Evolutionary conservation across 2,329 filamentous ascomycete genomes (phyloP).

Genomic region (Colletotrichum endophyticum): DNA sequence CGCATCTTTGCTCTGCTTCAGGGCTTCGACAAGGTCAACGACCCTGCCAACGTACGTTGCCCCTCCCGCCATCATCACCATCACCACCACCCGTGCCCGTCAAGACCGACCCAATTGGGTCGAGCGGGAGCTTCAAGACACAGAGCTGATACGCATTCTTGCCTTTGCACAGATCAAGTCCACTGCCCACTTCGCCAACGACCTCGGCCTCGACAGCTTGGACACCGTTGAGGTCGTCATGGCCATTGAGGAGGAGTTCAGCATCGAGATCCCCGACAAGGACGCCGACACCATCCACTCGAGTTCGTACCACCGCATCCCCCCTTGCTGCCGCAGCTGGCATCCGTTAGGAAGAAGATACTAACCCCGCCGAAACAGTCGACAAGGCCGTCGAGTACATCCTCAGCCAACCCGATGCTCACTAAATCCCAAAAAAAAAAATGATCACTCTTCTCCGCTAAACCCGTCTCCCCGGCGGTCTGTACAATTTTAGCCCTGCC

Average conservation of each 20-base stretch:
- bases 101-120: not conserved
- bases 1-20: constrained; percentile 91
- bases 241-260: constrained; percentile 95
- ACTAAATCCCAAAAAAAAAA: constrained; percentile 67
- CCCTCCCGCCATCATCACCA: not conserved
- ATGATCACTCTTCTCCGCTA: not conserved
- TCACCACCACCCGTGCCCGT: not conserved
- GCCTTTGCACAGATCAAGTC: constrained; percentile 71
- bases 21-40: constrained; percentile 95
- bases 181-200: constrained; percentile 91
- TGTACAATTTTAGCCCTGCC: constrained; percentile 21
- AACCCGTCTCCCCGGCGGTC: constrained; percentile 19
- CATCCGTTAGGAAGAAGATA: not conserved
- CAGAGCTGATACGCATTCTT: not conserved
- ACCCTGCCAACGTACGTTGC: constrained; percentile 63
- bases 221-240: constrained; percentile 99
- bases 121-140: not conserved
- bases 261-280: constrained; percentile 98
- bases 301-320: constrained; percentile 62
- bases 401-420: constrained; percentile 88
- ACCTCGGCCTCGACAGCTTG: constrained; percentile 95
- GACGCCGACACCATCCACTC: constrained; percentile 94
- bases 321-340: not conserved
- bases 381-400: constrained; percentile 97
- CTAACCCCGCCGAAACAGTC: constrained; percentile 56